These are phyloP conservation scores for Phoenix dactylifera DNA, from an alignment of 176 grass and related monocot genomes.

Conservation along the genomic window DNA sequence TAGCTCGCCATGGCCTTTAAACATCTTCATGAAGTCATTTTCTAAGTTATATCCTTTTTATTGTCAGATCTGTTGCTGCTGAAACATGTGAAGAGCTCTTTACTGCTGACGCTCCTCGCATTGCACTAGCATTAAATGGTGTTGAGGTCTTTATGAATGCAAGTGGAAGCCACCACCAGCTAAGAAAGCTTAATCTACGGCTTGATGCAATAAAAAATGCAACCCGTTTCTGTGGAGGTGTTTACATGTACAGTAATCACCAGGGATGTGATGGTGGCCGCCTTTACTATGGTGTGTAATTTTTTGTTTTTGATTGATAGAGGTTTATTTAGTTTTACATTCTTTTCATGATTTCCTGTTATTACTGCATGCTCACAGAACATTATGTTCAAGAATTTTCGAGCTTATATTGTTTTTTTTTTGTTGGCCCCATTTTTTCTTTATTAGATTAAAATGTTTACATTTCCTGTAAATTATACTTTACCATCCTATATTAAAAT, in stretches of 20 bases:
- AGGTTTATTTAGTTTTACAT: no score
- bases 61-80: constrained; percentile 62
- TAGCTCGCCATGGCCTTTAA: no score
- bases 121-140: constrained; percentile 75
- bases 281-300: constrained; percentile 79
- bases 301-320: not conserved
- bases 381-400: no score
- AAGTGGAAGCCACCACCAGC: constrained; percentile 93
- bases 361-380: no score
- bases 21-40: no score
- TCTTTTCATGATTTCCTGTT: no score
- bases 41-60: not conserved
- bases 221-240: constrained; percentile 74
- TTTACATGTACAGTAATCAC: constrained; percentile 93
- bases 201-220: constrained; percentile 91
- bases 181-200: constrained; percentile 94
- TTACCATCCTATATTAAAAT: no score
- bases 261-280: constrained; percentile 92
- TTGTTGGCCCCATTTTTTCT: no score
- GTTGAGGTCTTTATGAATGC: constrained; percentile 93
- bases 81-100: constrained; percentile 99
- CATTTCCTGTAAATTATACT: no score
- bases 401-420: no score
- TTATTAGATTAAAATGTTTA: no score
- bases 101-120: constrained; percentile 67